Evolutionary conservation across 352 stramenopile genomes (phyloP), one percentile per base, ranked within the genome.

Genomic region (Peronospora destructor): DNA sequence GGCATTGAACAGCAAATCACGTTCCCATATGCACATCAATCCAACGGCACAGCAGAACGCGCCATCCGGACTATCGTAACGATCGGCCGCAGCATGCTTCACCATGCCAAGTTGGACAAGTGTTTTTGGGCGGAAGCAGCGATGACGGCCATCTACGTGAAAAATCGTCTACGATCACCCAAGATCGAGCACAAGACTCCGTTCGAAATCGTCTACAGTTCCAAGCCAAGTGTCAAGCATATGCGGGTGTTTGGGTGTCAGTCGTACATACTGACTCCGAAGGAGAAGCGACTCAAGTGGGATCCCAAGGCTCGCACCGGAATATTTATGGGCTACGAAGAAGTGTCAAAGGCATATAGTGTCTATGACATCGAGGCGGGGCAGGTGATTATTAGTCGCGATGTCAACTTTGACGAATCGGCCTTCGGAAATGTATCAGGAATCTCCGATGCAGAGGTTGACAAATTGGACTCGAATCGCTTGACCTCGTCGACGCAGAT

Each of bases 311-410:
- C 17, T 44, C 38, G 21, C 10, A 11, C 7, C 2, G 38, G 38
- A 11, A 14, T 32, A 2, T 44, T 44, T 17, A 14, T 32, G 19
- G 38, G 2, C 16, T 44, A 44, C 16, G 38, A 44, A 44, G 38
- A 44, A 44, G 38, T 30, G 38, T 44, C 38, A 2, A 44, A 44
- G 38, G 38, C 38, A 14, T 44, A 44, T 30, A 6, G 38, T 29
- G 19, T 32, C 6, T n/a, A n/a, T n/a, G n/a, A n/a, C n/a, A n/a
- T n/a, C n/a, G n/a, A n/a, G n/a, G n/a, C n/a, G n/a, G n/a, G 29
- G 4, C 29, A 34, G 29, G 29, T 34, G 4, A 7, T 13, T 34
- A 7, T 34, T 7, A 34, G 29, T 34, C 7, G 29, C 5, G 29
- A 34, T 34, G 29, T 34, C 29, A 34, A 34, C 29, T 34, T 34